A percentile compares a stretch with the other conserved stretches of the same genome.
These are phyloP conservation scores for Kwoniella shivajii DNA, from an alignment of 1,284 basidiomycete species.

Conservation along the genomic window DNA sequence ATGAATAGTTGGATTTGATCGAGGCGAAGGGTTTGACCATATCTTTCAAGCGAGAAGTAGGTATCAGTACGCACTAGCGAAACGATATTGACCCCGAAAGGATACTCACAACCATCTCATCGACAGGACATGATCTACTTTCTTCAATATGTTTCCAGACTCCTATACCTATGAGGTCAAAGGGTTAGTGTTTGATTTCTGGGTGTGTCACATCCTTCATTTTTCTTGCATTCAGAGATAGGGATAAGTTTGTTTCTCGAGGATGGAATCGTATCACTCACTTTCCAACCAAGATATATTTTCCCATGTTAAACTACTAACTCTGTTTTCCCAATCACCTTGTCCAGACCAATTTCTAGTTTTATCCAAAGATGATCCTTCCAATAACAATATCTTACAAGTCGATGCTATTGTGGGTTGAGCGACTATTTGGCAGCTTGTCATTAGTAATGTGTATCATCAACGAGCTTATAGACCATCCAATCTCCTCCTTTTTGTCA, in stretches of 20 bases:
- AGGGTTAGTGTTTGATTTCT: too few relatives aligned
- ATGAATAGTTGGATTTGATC: constrained; percentile 48
- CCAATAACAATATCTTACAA: constrained; percentile 70
- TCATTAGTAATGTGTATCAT: not conserved
- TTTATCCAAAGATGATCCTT: constrained; percentile 73
- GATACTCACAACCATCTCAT: constrained; percentile 75
- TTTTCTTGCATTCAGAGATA: too few relatives aligned
- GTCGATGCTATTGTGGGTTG: constrained; percentile 59
- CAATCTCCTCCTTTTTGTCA: too few relatives aligned
- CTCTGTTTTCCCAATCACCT: constrained; percentile 78
- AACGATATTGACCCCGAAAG: not conserved
- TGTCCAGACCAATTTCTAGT: constrained; percentile 67
- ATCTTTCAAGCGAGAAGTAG: constrained; percentile 59
- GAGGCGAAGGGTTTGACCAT: constrained; percentile 63
- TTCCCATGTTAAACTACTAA: constrained; percentile 82
- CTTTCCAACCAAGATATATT: constrained; percentile 77
- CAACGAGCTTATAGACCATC: not conserved
- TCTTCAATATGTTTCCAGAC: constrained; percentile 77
- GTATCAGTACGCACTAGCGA: not conserved
- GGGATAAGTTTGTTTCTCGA: too few relatives aligned
- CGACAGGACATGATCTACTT: constrained; percentile 69
- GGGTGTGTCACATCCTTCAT: too few relatives aligned
- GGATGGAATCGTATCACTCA: constrained; percentile 55
- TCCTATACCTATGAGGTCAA: constrained; percentile 67
- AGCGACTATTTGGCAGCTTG: constrained; percentile 57